Evolutionary conservation across 495 filamentous ascomycete species (phyloP), one percentile per base, ranked within the genome.

Genomic region (Diplogelasinospora grovesii): DNA sequence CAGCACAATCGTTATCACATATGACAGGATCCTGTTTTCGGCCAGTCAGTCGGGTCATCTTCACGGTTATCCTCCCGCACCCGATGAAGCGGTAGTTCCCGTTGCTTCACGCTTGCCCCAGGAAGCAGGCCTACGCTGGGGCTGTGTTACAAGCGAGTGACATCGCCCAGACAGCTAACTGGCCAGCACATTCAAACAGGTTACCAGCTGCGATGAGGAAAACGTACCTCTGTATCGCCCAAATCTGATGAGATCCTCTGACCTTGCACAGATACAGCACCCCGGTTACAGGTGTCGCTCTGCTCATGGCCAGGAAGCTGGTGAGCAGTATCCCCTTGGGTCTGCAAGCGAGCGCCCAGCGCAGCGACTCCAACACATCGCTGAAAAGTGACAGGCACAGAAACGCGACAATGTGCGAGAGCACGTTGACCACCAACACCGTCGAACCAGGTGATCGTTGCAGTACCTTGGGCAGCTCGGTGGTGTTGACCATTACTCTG

Each of bases 271-370:
- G 19, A 20, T 38, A 37, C 3, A 45, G 6, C 22, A 45, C 25
- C 5, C 41, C 41, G 7, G 21, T 31, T 5, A 45, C 28, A 3
- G 41, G 33, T 18, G 41, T 45, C 1, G 41, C 41, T 2, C 41
- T 23, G 24, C 33, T 37, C 41, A 45, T 45, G 33, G 41, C 41
- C n/a, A 45, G 41, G 16, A 45, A 45, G 22, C 33, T 37, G 2
- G 41, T 38, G 13, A 43, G 41, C 33, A 30, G 24, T 16, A 45
- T 31, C 3, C 41, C 41, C 13, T 31, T 4, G 3, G 41, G 41
- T 10, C 41, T 15, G 34, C 41, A 45, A n/a, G 41, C 41, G 8
- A 45, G 23, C 9, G 41, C 26, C 41, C 41, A 45, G n/a, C 41
- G 33, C 34, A 45, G 23, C 9, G 29, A 15, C 25, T 45, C 41